Conservation (phyloP, 2,329 filamentous ascomycete species). For the Exophiala viscosa region DNA sequence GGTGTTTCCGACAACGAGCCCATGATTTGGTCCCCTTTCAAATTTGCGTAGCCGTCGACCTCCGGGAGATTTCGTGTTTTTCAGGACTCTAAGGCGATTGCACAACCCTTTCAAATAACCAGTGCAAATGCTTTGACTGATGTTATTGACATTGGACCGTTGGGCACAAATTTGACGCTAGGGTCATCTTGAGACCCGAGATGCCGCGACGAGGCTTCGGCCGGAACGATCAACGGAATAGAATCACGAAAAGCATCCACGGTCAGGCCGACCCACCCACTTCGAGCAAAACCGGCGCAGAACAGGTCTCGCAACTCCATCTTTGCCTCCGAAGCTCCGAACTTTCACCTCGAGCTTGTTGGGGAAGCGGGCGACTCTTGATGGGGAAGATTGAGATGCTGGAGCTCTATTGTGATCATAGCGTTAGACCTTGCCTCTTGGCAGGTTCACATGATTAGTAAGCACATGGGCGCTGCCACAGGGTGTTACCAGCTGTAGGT, state of each 20-base stretch:
- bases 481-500: background rate
- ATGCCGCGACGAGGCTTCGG: background rate
- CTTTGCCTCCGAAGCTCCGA: background rate
- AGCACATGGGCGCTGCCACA: background rate
- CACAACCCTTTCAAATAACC: background rate
- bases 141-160: background rate
- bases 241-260: background rate
- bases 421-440: too few species aligned
- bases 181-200: too few species aligned
- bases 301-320: background rate
- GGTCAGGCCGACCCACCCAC: background rate
- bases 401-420: background rate
- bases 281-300: background rate
- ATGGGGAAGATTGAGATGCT: background rate
- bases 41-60: conserved; percentile 37
- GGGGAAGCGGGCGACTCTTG: background rate
- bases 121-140: background rate
- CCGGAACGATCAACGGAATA: background rate
- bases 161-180: background rate
- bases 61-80: conserved; percentile 22
- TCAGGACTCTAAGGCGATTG: background rate
- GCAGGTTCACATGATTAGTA: too few species aligned
- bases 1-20: background rate
- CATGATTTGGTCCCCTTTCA: conserved; percentile 33
- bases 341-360: background rate